These are phyloP conservation scores for Colletotrichum tropicale DNA, from an alignment of 2,329 filamentous ascomycete species.

Conservation along the genomic window DNA sequence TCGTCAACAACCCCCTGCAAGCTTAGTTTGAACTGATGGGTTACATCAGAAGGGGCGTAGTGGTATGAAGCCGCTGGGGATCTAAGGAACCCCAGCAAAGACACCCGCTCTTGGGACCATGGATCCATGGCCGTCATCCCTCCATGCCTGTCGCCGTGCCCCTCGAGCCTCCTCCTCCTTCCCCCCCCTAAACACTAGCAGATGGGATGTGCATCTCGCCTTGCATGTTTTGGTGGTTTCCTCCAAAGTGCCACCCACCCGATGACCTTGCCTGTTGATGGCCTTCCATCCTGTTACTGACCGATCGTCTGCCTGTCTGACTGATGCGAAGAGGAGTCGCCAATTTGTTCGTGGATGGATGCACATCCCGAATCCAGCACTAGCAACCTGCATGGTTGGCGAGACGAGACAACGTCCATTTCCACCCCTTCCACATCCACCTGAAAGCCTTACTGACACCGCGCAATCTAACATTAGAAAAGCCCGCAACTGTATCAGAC, in stretches of 20 bases:
- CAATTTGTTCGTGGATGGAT: constrained; percentile 27
- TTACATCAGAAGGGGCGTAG: background rate
- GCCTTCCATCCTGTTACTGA: background rate
- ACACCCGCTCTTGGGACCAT: constrained; percentile 7
- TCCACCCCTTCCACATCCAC: background rate
- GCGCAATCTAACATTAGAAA: background rate
- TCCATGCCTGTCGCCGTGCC: background rate
- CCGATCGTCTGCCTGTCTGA: background rate
- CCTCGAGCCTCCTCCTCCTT: background rate
- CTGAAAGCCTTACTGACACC: background rate
- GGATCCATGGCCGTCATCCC: constrained; percentile 2
- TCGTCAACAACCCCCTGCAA: background rate
- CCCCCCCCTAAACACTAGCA: background rate
- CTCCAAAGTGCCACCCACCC: constrained; percentile 17
- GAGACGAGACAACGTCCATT: background rate
- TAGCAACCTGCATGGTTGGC: background rate
- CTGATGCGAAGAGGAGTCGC: background rate
- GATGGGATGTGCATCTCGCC: constrained; percentile 21
- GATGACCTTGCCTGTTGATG: background rate
- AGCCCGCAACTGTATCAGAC: background rate
- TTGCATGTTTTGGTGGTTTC: constrained; percentile 19
- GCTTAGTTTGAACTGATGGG: background rate
- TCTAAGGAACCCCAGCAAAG: background rate
- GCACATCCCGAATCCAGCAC: constrained; percentile 15
- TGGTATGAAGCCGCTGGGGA: background rate